A percentile compares a stretch with the other conserved stretches of the same genome.
Evolutionary conservation across 2,329 filamentous ascomycete genomes (phyloP).

Genomic region (Monilinia polystroma): DNA sequence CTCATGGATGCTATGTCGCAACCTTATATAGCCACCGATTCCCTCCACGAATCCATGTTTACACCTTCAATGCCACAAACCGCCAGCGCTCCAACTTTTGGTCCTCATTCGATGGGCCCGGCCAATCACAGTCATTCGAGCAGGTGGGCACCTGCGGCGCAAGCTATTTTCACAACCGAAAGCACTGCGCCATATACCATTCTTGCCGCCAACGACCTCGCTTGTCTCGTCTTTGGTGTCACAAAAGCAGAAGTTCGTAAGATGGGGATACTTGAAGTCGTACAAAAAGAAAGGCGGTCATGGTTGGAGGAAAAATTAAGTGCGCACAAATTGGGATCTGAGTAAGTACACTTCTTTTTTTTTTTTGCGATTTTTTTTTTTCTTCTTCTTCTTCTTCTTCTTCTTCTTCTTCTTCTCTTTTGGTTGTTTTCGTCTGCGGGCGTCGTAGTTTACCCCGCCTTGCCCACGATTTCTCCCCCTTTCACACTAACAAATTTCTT

Average conservation of each 20-base stretch:
- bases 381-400: background rate
- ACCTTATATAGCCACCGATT: slow-evolving; percentile 53
- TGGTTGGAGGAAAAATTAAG: slow-evolving; percentile 88
- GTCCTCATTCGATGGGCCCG: slow-evolving; percentile 46
- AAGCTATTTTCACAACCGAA: slow-evolving; percentile 98
- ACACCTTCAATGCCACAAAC: slow-evolving; percentile 48
- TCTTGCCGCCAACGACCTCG: slow-evolving; percentile 90
- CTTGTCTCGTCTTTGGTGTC: slow-evolving; percentile 97
- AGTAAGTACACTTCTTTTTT: slow-evolving; percentile 11
- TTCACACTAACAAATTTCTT: slow-evolving; percentile 6
- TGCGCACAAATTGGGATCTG: slow-evolving; percentile 55
- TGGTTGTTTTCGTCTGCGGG: background rate
- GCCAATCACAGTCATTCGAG: slow-evolving; percentile 84
- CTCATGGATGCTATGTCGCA: slow-evolving; percentile 82
- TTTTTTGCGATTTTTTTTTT: background rate
- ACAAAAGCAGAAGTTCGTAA: slow-evolving; percentile 94
- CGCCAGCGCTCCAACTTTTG: slow-evolving; percentile 39
- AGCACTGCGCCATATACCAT: slow-evolving; percentile 91
- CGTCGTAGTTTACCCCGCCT: background rate
- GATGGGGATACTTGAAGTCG: slow-evolving; percentile 91
- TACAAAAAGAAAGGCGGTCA: slow-evolving; percentile 80
- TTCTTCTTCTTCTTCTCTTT: background rate
- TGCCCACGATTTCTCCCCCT: background rate
- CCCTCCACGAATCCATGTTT: slow-evolving; percentile 34
- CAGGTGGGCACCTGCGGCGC: slow-evolving; percentile 84